Conservation (phyloP, 2,329 filamentous ascomycete genomes). For the Trichoderma sp. region DNA sequence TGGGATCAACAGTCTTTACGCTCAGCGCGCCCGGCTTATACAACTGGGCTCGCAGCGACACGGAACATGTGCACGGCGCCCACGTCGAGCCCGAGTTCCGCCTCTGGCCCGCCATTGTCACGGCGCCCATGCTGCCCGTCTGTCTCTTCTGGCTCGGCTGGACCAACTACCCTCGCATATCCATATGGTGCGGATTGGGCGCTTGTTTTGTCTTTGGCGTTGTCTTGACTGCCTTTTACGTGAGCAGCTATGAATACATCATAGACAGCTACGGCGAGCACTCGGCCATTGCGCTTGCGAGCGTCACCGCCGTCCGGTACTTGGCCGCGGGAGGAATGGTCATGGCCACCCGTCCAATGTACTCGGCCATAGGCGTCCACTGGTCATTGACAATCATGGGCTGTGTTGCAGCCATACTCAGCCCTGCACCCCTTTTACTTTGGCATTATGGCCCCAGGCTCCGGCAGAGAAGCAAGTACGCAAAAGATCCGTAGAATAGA, state of each 20-base stretch:
- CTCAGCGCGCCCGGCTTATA: conserved; percentile 51
- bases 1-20: conserved; percentile 45
- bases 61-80: conserved; percentile 45
- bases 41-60: conserved; percentile 47
- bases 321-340: conserved; percentile 8
- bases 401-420: neutral
- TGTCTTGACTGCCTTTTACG: conserved; percentile 54
- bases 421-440: neutral
- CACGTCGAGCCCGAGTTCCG: conserved; percentile 56
- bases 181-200: conserved; percentile 53
- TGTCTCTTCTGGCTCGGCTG: conserved; percentile 63
- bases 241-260: conserved; percentile 59
- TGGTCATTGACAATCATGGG: conserved; percentile 10
- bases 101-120: conserved; percentile 57
- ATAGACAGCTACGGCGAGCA: conserved; percentile 61
- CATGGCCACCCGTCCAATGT: conserved; percentile 8
- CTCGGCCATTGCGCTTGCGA: conserved; percentile 40
- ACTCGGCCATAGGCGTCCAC: neutral
- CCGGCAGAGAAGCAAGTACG: neutral
- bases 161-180: conserved; percentile 51
- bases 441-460: neutral
- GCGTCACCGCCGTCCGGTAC: conserved; percentile 3
- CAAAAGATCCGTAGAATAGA: neutral
- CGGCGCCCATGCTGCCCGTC: conserved; percentile 53
- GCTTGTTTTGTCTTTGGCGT: conserved; percentile 58